These are phyloP conservation scores for Colletotrichum sidae DNA, from an alignment of 2,329 filamentous ascomycete species.

Conservation along the genomic window DNA sequence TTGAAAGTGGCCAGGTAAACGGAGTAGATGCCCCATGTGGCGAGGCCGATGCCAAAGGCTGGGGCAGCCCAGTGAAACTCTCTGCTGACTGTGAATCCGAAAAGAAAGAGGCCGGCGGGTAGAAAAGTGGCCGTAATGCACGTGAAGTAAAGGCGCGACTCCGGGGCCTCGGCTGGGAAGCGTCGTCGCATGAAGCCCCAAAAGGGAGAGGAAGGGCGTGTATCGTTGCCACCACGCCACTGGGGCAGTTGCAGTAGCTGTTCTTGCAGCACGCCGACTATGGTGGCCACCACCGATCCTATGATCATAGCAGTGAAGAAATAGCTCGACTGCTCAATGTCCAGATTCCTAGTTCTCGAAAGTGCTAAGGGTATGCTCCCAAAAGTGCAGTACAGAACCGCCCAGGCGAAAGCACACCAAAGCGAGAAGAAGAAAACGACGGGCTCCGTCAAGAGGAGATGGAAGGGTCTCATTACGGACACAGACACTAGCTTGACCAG, in stretches of 20 bases:
- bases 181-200: conserved; percentile 59
- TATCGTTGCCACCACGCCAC: conserved; percentile 49
- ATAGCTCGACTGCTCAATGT: conserved; percentile 72
- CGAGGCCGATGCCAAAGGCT: conserved; percentile 75
- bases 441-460: conserved; percentile 79
- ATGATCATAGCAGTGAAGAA: conserved; percentile 73
- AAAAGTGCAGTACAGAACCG: conserved; percentile 87
- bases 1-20: conserved; percentile 93
- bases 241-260: conserved; percentile 64
- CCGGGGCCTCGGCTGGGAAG: conserved; percentile 70
- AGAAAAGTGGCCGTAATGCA: conserved; percentile 81
- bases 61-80: conserved; percentile 79
- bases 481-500: conserved; percentile 77
- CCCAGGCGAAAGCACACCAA: conserved; percentile 93
- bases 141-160: conserved; percentile 84
- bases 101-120: conserved; percentile 84
- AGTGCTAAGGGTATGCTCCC: conserved; percentile 85
- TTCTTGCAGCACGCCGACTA: conserved; percentile 79
- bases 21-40: conserved; percentile 87
- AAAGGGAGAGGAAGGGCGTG: conserved; percentile 46
- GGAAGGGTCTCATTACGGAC: conserved; percentile 82
- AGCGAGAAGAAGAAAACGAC: conserved; percentile 89
- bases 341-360: conserved; percentile 73
- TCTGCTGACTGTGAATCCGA: conserved; percentile 76
- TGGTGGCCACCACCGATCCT: conserved; percentile 73